Evolutionary conservation across 2,329 filamentous ascomycete genomes (phyloP).

Genomic region (Aspergillus caelatus): DNA sequence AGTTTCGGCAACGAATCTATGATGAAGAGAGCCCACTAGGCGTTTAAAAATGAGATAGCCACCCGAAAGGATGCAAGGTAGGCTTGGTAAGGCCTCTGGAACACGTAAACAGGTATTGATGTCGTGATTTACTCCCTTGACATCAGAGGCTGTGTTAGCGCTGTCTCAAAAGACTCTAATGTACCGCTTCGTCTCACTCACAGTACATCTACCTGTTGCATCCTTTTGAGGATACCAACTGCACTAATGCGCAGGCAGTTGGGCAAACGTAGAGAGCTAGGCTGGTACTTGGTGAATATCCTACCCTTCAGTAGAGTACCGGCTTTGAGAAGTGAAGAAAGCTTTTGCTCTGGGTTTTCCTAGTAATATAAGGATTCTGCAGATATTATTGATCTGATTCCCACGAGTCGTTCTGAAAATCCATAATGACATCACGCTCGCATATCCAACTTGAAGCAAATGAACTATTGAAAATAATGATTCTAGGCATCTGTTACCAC

Average conservation of each 20-base stretch:
- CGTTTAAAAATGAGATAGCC: neutral
- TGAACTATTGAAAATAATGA: slow-evolving; percentile 2
- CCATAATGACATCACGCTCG: neutral
- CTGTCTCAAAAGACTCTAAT: neutral
- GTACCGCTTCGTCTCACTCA: neutral
- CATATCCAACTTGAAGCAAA: neutral
- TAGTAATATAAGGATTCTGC: neutral
- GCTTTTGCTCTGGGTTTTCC: neutral
- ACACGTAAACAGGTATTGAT: neutral
- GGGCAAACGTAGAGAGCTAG: neutral
- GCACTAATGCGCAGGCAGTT: neutral
- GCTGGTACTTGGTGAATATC: neutral
- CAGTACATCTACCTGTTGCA: neutral
- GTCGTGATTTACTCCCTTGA: neutral
- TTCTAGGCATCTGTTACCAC: neutral
- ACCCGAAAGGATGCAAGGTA: neutral
- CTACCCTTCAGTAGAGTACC: neutral
- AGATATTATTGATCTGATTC: neutral
- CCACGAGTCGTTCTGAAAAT: neutral
- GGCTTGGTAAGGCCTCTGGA: neutral
- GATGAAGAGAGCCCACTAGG: neutral
- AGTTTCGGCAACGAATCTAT: neutral
- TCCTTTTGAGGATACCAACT: neutral
- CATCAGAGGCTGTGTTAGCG: neutral
- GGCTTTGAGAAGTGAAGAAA: neutral